Base-by-base conservation (phyloP, 306 rosid species). In the Senna tora region DNA sequence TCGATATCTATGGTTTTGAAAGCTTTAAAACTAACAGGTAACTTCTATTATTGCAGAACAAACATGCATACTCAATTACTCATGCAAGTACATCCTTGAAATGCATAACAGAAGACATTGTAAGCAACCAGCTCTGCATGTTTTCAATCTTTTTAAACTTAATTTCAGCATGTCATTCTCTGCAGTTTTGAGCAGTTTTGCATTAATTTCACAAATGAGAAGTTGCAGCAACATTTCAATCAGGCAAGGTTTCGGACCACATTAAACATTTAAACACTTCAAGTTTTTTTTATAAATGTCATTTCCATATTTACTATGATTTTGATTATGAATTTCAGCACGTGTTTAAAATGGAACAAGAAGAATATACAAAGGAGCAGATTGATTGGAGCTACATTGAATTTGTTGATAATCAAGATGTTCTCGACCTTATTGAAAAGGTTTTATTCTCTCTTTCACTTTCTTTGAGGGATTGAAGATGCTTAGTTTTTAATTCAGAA, bases 181-280 rank as follows among this genome's bases (percentile, higher is more conserved):
- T 87, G 92, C 92, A 91, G 99, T 85, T 94, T 94, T 80, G 99
- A 94, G 96, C 97, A 94, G 88, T 94, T 94, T 75, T 94, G 99
- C 84, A 94, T 94, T 81, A 94, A 94, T 75, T 94, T 94, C 83
- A 94, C 99, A 70, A 94, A 94, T 77, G 99, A 94, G 89, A 94
- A 94, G 86, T 77, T 94, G 75, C 99, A 94, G 83, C 99, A 94
- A 78, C 99, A 94, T 88, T 94, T 94, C 81, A 94, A 94, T 83
- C 97, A 94, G 96, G 99, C 80, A 80, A 80, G 66, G 55, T 74
- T 80, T 66, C 76, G 11, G 64, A 82, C 71, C 75, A 67, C 65
- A 57, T 75, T 67, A 30, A 46, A 16, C 38, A 62, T 79, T 75
- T 74, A 14, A 20, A 47, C 25, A n/a, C n/a, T n/a, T n/a, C n/a